phyloP scores from a whole-genome alignment of 495 filamentous ascomycete species.

The Tuber magnatum region DNA sequence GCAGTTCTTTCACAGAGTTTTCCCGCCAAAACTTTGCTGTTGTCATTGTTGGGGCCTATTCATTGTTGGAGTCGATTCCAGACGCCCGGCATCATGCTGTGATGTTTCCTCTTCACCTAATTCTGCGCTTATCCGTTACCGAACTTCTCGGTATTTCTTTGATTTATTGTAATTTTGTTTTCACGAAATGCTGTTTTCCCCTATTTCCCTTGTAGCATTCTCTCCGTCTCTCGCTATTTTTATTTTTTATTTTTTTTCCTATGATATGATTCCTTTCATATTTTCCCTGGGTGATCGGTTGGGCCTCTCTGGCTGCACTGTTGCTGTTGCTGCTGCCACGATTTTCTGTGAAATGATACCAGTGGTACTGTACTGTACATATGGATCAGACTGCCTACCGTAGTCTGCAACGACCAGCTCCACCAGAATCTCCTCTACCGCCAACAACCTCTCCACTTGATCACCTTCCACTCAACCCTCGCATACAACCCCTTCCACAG shows the following conservation, averaged over 20 bases:
- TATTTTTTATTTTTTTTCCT: neutral
- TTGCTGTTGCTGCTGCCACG: neutral
- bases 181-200: no score
- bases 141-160: neutral
- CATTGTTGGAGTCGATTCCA: no score
- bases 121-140: neutral
- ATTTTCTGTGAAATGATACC: neutral
- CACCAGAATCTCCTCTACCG: neutral
- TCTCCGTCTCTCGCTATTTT: conserved; percentile 21
- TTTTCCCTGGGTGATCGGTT: neutral
- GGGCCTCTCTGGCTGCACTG: neutral
- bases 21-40: no score
- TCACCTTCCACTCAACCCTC: conserved; percentile 1
- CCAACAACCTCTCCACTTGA: neutral
- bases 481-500: neutral
- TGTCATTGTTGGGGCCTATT: no score
- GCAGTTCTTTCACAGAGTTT: no score
- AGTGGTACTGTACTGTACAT: no score
- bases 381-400: neutral
- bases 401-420: neutral
- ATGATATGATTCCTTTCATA: neutral
- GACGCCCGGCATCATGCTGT: no score
- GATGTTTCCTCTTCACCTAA: neutral
- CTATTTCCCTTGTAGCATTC: conserved; percentile 19
- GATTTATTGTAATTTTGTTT: neutral